Percentiles rank a stretch among this genome's conserved stretches.
Conservation (phyloP, 768 basidiomycete species). For the Serendipita vermifera region DNA sequence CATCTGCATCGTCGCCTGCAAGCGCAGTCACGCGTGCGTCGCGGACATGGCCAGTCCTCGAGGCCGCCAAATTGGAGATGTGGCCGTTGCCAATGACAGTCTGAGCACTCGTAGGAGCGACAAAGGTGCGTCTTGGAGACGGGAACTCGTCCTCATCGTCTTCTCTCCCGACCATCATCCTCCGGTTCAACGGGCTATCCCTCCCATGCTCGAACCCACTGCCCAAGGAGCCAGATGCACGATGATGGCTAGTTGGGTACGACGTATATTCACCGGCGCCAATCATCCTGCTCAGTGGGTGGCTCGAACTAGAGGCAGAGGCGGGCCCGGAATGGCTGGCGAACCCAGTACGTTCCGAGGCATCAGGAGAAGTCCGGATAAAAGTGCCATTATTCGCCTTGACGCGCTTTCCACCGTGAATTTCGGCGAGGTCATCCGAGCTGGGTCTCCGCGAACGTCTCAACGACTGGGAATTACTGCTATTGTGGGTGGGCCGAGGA, state of each 20-base stretch:
- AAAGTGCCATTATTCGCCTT: background rate
- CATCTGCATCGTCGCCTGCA: background rate
- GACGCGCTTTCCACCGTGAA: background rate
- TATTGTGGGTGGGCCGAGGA: no score
- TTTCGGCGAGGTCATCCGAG: background rate
- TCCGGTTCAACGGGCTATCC: background rate
- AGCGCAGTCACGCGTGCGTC: background rate
- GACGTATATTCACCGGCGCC: no score
- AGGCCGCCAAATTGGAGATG: no score
- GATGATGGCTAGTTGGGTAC: no score
- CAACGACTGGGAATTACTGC: no score
- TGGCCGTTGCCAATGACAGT: background rate
- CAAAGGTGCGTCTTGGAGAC: background rate
- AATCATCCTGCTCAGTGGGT: no score
- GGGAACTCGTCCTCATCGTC: slow-evolving; percentile 6
- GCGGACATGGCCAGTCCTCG: background rate
- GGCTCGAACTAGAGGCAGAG: no score
- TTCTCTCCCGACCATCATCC: background rate
- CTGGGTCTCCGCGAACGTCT: background rate
- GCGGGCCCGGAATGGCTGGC: no score
- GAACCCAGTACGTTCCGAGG: background rate
- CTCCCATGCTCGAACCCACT: background rate
- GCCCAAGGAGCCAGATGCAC: background rate
- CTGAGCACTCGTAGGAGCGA: background rate
- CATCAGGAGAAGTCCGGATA: background rate